Evolutionary conservation across 148 eudicot species (phyloP), one percentile per base, ranked within the genome.

Genomic region (Pouteria glomerata): DNA sequence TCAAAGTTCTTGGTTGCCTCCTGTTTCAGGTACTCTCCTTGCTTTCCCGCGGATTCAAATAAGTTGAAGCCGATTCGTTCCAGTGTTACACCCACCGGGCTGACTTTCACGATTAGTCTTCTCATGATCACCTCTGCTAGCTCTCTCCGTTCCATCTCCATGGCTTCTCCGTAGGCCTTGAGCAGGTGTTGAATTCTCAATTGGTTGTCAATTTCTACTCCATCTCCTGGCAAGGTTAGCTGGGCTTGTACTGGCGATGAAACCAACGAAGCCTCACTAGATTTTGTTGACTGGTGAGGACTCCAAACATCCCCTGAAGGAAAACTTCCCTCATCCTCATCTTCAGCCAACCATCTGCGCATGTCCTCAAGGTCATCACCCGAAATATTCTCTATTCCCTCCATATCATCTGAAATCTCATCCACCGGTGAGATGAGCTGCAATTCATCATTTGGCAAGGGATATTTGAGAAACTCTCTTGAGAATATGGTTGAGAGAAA

Each of bases 131-230:
- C 82, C 12, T 67, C 71, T 19, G 66, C 77, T 7, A 83, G 83
- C 57, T 74, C 77, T 57, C n/a, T 39, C 18, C 58, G 76, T 45
- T 64, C 73, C 59, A 65, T 72, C 68, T 80, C 83, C 48, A 68
- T 69, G 57, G 83, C 83, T 57, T 83, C 86, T 27, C 72, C 85
- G 58, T 77, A 70, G 8, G 73, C 77, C 41, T 73, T 62, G 7
- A 78, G 81, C n/a, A 78, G 69, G 62, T 61, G 47, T 11, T 21
- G 44, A 27, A 78, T 74, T 12, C 81, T 55, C 59, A 47, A 4
- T 57, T 73, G 73, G 48, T 29, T 62, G n/a, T 81, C 78, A 13
- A 47, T n/a, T 34, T 77, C 78, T 70, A 70, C 74, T 27, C 16
- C 64, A 26, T 69, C 66, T 13, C 51, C 71, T 3, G 73, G 76